Conservation (phyloP, 164 flowering plant genomes). For the Taxillus chinensis region DNA sequence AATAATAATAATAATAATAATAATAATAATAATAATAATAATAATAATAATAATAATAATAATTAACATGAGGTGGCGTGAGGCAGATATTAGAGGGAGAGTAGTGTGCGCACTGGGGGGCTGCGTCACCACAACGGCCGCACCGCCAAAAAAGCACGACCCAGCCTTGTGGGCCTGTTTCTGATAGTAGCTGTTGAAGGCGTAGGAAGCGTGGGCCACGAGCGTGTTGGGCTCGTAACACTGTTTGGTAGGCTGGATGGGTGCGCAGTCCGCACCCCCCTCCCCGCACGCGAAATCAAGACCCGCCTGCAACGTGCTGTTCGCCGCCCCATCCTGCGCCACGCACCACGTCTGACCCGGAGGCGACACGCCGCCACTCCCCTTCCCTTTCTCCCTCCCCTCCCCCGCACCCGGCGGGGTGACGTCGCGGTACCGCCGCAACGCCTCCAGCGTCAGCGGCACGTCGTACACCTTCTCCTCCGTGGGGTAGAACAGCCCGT, state of each 20-base stretch:
- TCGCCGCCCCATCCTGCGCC: not conserved
- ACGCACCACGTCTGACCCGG: constrained; percentile 15
- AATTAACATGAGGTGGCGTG: not conserved
- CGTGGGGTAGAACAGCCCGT: constrained; percentile 26
- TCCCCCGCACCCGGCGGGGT: constrained; percentile 11
- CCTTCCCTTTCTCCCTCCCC: not conserved
- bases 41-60: no score
- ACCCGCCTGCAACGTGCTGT: not conserved
- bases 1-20: no score
- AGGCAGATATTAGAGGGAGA: not conserved
- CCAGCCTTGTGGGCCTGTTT: not conserved
- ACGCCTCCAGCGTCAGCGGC: not conserved
- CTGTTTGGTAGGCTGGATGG: not conserved
- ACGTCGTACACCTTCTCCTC: constrained; percentile 18
- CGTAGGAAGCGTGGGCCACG: constrained; percentile 4
- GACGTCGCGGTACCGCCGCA: constrained; percentile 5
- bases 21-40: no score
- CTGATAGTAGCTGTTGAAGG: constrained; percentile 3
- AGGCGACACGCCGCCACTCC: constrained; percentile 12
- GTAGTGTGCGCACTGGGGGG: not conserved
- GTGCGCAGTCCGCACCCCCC: constrained; percentile 1
- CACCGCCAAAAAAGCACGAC: not conserved
- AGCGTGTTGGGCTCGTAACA: not conserved
- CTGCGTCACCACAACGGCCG: not conserved
- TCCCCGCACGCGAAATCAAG: constrained; percentile 3